Evolutionary conservation across 805 yeast genomes (phyloP), one percentile per base, ranked within the genome.

Genomic region (Grigorovia humatica): DNA sequence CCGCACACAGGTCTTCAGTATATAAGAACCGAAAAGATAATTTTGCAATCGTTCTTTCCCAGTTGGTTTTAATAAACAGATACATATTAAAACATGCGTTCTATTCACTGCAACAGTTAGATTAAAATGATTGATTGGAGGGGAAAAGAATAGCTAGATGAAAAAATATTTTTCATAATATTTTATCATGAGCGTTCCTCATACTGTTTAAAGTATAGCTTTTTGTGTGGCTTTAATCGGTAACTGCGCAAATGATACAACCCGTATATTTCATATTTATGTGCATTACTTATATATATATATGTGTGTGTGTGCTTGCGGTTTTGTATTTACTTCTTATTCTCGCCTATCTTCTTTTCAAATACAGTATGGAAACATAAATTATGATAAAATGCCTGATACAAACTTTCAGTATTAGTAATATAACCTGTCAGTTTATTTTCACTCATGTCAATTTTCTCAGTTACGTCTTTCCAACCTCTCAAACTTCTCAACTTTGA

Each of bases 331-430:
- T 23, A 23, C 27, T 23, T 23, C 27, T 23, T 38, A 8, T 15
- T 38, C 42, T n/a, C 17, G 18, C 13, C 27, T 23, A 23, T 23
- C 27, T 6, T 23, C 3, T 23, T 23, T 23, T 13, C 15, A 15
- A 38, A 38, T 7, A 38, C 42, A 17, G 65, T 52, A 51, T 67
- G 70, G 43, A 64, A 65, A 48, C 75, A 79, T 2, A 74, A 68
- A 27, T 84, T 73, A 1, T 89, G 89, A 56, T 85, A 85, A 59
- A 76, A 82, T 0, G 93, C 91, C 65, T 83, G 89, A 83, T 89
- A 85, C 63, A 85, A 62, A 40, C 89, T 80, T 48, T 76, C 62
- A 9, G 64, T 69, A 62, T 85, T 85, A 0, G 95, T 85, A 43
- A 83, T 64, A 60, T 85, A 85, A 0, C 88, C 88, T 48, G 77